phyloP scores from a whole-genome alignment of 352 stramenopile genomes.

The Pythium angustatum region DNA sequence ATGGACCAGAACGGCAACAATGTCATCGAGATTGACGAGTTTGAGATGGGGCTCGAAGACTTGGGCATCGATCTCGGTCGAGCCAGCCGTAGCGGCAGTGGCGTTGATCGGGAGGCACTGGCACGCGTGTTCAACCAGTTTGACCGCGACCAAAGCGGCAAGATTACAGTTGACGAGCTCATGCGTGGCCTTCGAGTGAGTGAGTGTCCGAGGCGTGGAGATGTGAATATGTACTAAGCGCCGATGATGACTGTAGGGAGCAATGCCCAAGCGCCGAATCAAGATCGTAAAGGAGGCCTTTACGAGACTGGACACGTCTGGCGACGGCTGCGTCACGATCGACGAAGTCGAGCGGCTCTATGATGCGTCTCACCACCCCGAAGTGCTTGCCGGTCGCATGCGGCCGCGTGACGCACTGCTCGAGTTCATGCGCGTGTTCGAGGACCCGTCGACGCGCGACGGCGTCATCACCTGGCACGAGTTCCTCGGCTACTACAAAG shows the following conservation, averaged over 20 bases:
- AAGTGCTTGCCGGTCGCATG: slow-evolving; percentile 69
- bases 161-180: slow-evolving; percentile 89
- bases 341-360: slow-evolving; percentile 77
- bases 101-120: slow-evolving; percentile 42
- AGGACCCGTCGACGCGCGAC: slow-evolving; percentile 40
- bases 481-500: slow-evolving; percentile 91
- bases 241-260: slow-evolving; percentile 35
- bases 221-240: neutral
- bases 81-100: neutral
- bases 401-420: slow-evolving; percentile 65
- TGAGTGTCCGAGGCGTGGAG: neutral
- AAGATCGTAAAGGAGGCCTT: slow-evolving; percentile 89
- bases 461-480: slow-evolving; percentile 77
- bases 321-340: slow-evolving; percentile 59
- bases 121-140: slow-evolving; percentile 70
- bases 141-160: slow-evolving; percentile 79
- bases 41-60: slow-evolving; percentile 52
- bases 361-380: slow-evolving; percentile 77
- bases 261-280: slow-evolving; percentile 78
- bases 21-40: slow-evolving; percentile 71
- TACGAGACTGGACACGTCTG: slow-evolving; percentile 57
- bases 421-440: slow-evolving; percentile 83
- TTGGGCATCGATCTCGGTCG: slow-evolving; percentile 36
- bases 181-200: slow-evolving; percentile 78
- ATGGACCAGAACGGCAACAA: slow-evolving; percentile 85